Base-by-base conservation (phyloP, 176 grass and related monocot species). In the Oryza nivara region DNA sequence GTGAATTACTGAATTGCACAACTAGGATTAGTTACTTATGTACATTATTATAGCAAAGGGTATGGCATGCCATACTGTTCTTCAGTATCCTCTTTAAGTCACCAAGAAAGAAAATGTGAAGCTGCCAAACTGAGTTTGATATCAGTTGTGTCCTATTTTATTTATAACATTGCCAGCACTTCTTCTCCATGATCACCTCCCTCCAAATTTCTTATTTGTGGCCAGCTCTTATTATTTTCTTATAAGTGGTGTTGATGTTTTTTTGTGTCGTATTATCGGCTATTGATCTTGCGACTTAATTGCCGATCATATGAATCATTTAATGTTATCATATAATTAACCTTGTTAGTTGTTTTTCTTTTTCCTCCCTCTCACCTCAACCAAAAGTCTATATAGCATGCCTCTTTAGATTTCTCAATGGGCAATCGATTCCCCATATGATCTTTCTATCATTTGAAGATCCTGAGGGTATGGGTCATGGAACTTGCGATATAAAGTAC, bases 391-490 rank as follows among this genome's bases (percentile, higher is more conserved):
- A 20, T n/a, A 58, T 58, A n/a, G 54, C 52, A 20, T 56, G 76
- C 23, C 82, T 85, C 70, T 76, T 76, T 52, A 65, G 34, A 72
- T 56, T 65, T 30, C 74, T 78, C 80, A 89, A 77, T 70, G 72
- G 82, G 77, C 65, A 85, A 69, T 72, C 45, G 52, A 65, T 85
- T 76, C 78, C 65, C 44, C 25, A 54, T 64, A 19, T 3, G 22
- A 89, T 85, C 64, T 89, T 81, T 80, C 52, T 44, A 23, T 9
- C 68, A 70, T 56, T 30, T 44, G 49, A 85, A 71, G 77, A 72
- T 89, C 19, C n/a, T 35, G 14, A 34, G 23, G 54, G 82, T 73
- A 85, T 81, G 32, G 64, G 43, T 20, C 43, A 52, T 71, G 22
- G 16, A 8, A 12, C 16, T 47, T 52, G 9, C 72, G 64, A 68